These are phyloP conservation scores for Toxicodendron radicans DNA, from an alignment of 345 rosid species.

Conservation along the genomic window DNA sequence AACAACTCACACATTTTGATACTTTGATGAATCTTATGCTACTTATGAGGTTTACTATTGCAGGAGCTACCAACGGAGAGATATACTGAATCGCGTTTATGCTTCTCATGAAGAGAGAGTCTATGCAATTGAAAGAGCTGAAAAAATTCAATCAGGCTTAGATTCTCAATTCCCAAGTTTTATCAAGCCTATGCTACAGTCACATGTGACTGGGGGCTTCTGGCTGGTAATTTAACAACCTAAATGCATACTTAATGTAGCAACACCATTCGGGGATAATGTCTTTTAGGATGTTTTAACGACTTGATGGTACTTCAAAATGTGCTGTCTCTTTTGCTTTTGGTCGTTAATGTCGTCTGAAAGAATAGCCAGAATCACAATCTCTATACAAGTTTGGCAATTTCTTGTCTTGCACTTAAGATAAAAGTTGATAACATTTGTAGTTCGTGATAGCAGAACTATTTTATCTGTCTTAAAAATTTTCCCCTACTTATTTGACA, in stretches of 20 bases:
- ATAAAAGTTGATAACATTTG: too few relatives aligned
- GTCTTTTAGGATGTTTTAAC: background rate
- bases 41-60: constrained; percentile 15
- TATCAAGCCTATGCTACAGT: constrained; percentile 59
- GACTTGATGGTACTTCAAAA: background rate
- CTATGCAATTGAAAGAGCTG: constrained; percentile 55
- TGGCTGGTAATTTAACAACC: constrained; percentile 47
- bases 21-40: background rate
- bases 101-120: constrained; percentile 59
- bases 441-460: background rate
- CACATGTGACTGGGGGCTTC: constrained; percentile 67
- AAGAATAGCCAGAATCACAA: background rate
- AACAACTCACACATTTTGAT: background rate
- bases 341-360: background rate
- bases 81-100: constrained; percentile 52
- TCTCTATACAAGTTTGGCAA: background rate
- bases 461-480: background rate
- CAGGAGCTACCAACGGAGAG: constrained; percentile 48
- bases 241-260: background rate
- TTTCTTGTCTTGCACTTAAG: background rate
- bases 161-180: constrained; percentile 42
- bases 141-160: constrained; percentile 35
- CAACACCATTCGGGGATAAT: background rate
- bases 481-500: constrained; percentile 15
- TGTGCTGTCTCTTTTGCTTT: background rate